Evolutionary conservation across 164 flowering plant species (phyloP).

Genomic region (Protea cynaroides): DNA sequence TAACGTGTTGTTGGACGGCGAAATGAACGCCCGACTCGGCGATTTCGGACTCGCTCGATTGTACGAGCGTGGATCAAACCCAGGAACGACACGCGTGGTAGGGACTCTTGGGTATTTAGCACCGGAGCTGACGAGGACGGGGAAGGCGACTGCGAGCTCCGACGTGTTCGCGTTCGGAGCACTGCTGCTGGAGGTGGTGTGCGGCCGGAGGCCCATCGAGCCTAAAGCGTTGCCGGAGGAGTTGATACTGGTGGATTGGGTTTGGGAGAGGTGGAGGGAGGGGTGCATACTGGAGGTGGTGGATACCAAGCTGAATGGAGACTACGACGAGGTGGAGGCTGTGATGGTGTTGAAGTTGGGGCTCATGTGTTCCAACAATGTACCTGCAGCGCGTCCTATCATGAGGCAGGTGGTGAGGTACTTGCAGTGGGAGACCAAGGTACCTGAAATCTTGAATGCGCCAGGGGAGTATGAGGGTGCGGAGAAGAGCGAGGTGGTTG

Average conservation of each 20-base stretch:
- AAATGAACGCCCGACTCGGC: conserved; percentile 33
- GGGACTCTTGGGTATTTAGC: conserved; percentile 70
- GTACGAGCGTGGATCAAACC: conserved; percentile 56
- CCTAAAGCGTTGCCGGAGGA: conserved; percentile 41
- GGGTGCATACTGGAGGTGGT: conserved; percentile 36
- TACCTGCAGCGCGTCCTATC: conserved; percentile 28
- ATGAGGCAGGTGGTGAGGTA: conserved; percentile 49
- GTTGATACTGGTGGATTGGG: conserved; percentile 56
- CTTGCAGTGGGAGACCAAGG: conserved; percentile 35
- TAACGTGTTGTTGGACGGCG: conserved; percentile 50
- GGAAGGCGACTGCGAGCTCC: conserved; percentile 39
- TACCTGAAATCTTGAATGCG: conserved; percentile 21
- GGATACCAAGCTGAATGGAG: conserved; percentile 28
- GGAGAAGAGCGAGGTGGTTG: conserved; percentile 5
- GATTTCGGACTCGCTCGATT: conserved; percentile 44
- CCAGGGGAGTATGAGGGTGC: conserved; percentile 6
- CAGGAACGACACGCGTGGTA: conserved; percentile 48
- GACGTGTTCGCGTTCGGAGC: conserved; percentile 67
- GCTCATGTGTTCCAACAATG: conserved; percentile 37
- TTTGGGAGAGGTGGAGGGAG: conserved; percentile 33
- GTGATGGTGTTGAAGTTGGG: conserved; percentile 41
- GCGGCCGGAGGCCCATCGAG: conserved; percentile 64
- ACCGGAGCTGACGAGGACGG: conserved; percentile 55
- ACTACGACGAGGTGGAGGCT: conserved; percentile 29
- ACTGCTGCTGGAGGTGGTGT: conserved; percentile 44